Conservation (phyloP, 306 rosid genomes). For the Dalbergia cultrata region DNA sequence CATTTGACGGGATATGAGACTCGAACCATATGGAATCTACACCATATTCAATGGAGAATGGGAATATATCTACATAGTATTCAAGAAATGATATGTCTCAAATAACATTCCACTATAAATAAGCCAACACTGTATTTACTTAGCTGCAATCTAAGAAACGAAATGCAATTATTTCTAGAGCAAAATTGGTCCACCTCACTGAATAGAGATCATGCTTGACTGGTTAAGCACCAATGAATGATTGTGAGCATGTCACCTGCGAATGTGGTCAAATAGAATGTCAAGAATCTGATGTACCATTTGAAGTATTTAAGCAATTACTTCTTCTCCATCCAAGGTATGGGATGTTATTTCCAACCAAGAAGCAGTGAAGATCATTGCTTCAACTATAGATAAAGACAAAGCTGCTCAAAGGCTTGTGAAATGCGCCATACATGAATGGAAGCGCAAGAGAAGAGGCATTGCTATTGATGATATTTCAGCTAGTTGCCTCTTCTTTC, state of each 20-base stretch:
- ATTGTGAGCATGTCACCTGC: neutral
- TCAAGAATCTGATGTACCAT: neutral
- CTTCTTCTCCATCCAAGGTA: constrained; percentile 46
- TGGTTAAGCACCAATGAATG: neutral
- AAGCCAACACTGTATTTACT: too few relatives aligned
- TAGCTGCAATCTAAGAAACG: neutral
- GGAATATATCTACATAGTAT: too few relatives aligned
- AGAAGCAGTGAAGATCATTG: constrained; percentile 73
- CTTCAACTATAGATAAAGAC: constrained; percentile 53
- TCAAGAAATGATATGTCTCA: too few relatives aligned
- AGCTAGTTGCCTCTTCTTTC: constrained; percentile 76
- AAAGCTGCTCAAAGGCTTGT: constrained; percentile 72
- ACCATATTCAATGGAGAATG: too few relatives aligned
- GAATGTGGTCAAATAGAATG: neutral
- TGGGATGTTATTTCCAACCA: constrained; percentile 83
- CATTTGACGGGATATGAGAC: too few relatives aligned
- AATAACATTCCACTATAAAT: too few relatives aligned
- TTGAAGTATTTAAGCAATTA: neutral
- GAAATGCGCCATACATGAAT: constrained; percentile 63
- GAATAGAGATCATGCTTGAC: neutral
- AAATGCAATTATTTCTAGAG: neutral
- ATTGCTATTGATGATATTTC: constrained; percentile 83
- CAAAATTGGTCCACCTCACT: constrained; percentile 4
- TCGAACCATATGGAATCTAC: too few relatives aligned
- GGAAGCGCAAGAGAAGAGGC: constrained; percentile 77